Evolutionary conservation across 2,329 filamentous ascomycete genomes (phyloP).

Genomic region (Alternaria sp.): DNA sequence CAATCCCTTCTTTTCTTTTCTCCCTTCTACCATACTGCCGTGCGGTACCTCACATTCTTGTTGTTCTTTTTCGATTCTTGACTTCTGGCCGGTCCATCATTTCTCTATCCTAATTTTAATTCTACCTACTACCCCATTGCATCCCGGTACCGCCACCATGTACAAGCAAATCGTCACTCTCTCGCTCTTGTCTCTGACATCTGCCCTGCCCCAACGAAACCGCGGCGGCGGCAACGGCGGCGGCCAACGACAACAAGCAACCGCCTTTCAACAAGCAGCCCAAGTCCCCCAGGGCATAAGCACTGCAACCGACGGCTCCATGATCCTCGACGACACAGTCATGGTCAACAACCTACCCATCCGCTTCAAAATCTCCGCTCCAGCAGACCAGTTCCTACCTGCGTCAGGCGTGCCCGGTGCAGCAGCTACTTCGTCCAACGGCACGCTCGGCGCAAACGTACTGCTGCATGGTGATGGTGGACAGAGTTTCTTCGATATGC

Average conservation of each 20-base stretch:
- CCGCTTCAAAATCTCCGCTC: constrained; percentile 65
- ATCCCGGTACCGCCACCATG: constrained; percentile 8
- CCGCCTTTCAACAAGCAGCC: constrained; percentile 48
- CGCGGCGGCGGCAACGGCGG: constrained; percentile 14
- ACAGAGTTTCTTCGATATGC: constrained; percentile 67
- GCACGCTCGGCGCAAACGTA: constrained; percentile 61
- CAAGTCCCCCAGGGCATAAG: constrained; percentile 48
- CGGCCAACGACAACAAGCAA: constrained; percentile 22
- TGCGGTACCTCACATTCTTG: constrained; percentile 3
- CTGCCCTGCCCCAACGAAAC: constrained; percentile 38
- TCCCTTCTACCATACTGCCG: constrained; percentile 17
- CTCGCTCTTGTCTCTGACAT: constrained; percentile 33
- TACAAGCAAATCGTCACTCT: constrained; percentile 18
- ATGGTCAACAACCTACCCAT: constrained; percentile 64
- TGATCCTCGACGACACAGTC: constrained; percentile 64
- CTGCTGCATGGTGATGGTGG: constrained; percentile 69
- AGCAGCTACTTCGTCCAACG: constrained; percentile 43
- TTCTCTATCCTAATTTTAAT: constrained; percentile 29
- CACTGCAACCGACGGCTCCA: constrained; percentile 63
- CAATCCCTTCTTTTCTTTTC: constrained; percentile 9
- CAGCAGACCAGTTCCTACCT: constrained; percentile 63
- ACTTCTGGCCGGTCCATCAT: constrained; percentile 39
- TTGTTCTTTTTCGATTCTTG: constrained; percentile 6
- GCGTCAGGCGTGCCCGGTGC: constrained; percentile 61
- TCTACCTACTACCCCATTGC: neutral